Evolutionary conservation across 2,329 filamentous ascomycete species (phyloP).

Genomic region (Fusarium sp.): DNA sequence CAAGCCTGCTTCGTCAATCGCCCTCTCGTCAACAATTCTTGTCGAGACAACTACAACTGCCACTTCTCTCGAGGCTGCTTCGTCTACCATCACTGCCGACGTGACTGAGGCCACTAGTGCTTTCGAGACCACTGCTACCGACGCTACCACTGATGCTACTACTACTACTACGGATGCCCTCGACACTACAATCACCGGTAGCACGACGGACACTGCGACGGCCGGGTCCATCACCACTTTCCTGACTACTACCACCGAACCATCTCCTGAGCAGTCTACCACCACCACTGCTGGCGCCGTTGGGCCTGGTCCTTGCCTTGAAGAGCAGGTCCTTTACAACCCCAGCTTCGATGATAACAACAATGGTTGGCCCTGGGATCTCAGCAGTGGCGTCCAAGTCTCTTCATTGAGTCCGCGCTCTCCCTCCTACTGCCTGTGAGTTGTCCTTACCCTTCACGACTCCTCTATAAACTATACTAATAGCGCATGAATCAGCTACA

Average conservation of each 20-base stretch:
- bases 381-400: not conserved
- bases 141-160: not conserved
- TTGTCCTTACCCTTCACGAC: not conserved
- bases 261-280: not conserved
- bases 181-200: not conserved
- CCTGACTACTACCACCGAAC: not conserved
- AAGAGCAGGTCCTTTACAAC: slow-evolving; percentile 1
- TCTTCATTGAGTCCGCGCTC: not conserved
- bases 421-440: not conserved
- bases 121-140: not conserved
- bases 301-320: not conserved
- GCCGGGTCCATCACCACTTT: not conserved
- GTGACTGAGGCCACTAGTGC: not conserved
- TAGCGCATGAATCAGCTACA: not conserved
- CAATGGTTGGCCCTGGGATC: not conserved
- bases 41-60: not conserved
- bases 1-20: not conserved
- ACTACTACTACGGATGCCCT: not conserved
- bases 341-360: not conserved
- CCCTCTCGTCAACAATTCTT: not conserved
- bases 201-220: not conserved
- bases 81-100: not conserved
- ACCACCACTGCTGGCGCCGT: not conserved
- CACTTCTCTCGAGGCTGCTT: not conserved
- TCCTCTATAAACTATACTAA: not conserved